Evolutionary conservation across 1,139 yeast species (phyloP).

Genomic region (Saccharomyces uvarum): DNA sequence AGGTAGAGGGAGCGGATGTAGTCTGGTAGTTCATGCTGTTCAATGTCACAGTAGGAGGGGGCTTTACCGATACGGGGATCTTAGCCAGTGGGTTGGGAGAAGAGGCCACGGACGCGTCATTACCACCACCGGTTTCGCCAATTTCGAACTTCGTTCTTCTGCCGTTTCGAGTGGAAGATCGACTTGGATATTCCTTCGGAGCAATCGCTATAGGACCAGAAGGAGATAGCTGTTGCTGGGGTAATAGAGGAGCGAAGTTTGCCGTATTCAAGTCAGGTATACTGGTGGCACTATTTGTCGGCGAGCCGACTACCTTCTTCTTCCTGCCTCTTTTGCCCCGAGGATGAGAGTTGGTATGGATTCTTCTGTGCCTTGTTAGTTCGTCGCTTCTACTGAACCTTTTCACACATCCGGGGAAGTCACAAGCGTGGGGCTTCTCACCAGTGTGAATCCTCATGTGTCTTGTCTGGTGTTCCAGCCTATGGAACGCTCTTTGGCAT

Average conservation of each 20-base stretch:
- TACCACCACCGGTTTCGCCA: slow-evolving; percentile 5
- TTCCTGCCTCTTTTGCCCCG: slow-evolving; percentile 47
- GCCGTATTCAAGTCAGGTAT: not conserved
- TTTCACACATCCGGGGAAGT: slow-evolving; percentile 58
- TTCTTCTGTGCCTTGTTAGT: slow-evolving; percentile 57
- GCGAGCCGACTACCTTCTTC: slow-evolving; percentile 25
- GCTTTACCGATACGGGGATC: slow-evolving; percentile 10
- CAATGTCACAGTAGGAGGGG: slow-evolving; percentile 18
- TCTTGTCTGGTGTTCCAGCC: slow-evolving; percentile 62
- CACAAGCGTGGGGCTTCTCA: slow-evolving; percentile 69
- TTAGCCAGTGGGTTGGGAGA: not conserved
- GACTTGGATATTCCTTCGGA: not conserved
- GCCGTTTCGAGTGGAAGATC: slow-evolving; percentile 1
- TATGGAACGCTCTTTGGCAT: slow-evolving; percentile 56
- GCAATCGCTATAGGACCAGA: not conserved
- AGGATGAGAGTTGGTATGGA: slow-evolving; percentile 51
- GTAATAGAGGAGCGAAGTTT: slow-evolving; percentile 2
- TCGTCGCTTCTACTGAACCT: slow-evolving; percentile 64
- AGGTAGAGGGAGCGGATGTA: slow-evolving; percentile 4
- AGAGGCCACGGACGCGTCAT: not conserved
- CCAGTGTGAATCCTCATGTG: slow-evolving; percentile 68
- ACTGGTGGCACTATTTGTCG: not conserved
- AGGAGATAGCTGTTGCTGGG: not conserved
- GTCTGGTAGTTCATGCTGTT: slow-evolving; percentile 6
- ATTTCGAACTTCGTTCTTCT: slow-evolving; percentile 7